Evolutionary conservation across 441 rosid genomes (phyloP), one percentile per base, ranked within the genome.

Genomic region (Iberis amara): DNA sequence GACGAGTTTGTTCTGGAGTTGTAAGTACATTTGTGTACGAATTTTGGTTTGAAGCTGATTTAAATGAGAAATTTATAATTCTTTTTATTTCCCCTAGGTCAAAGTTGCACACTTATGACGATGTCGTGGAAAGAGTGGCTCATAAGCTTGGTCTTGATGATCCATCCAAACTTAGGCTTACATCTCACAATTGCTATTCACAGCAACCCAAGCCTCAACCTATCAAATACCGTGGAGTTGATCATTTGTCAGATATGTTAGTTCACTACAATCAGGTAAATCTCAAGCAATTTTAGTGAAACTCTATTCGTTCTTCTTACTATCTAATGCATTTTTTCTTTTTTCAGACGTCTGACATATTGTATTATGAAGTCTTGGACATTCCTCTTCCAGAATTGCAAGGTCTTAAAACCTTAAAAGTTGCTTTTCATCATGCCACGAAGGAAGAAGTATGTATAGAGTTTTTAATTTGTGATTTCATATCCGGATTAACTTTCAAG

Each of bases 191-290:
- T 73, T 92, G 92, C 81, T 82, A 92, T 73, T 86, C 99, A 63
- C 97, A 84, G 78, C 96, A 86, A 69, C 97, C 98, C 47, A 88
- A 92, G 71, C 96, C 98, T 24, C 94, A 82, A 51, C 86, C 96
- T 12, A 76, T 92, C 24, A 88, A 82, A 68, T 89, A 82, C 66
- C 84, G 80, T 52, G 96, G 98, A 56, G 78, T 82, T 23, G 86
- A 88, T 44, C 94, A 67, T 76, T 72, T 91, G 62, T 73, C 84
- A 11, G 97, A 92, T 68, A 89, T 92, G 97, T 75, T 92, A 64
- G 71, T 76, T 51, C 97, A 89, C 71, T 86, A 83, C 57, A 92
- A 92, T 68, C 98, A 88, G 96, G 98, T 86, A 59, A 36, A 26
- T 31, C 30, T 27, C 4, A 27, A 3, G 30, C 30, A 27, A 27